Percentiles rank a stretch among this genome's conserved stretches.
These are phyloP conservation scores for Podaxis pistillaris DNA, from an alignment of 768 basidiomycete genomes.

Conservation along the genomic window DNA sequence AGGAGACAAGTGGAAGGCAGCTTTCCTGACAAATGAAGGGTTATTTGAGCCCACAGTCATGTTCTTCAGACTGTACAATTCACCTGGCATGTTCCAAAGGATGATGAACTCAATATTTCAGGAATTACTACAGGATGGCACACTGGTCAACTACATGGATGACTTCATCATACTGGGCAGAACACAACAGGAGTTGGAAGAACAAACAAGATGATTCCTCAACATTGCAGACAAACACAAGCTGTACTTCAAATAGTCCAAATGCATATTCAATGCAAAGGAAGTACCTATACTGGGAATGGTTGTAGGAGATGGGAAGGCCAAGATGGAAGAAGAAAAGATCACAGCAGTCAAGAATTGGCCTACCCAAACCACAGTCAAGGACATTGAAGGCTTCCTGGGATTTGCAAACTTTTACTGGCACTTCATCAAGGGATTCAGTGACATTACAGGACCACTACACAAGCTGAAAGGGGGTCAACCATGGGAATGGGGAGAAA, in stretches of 20 bases:
- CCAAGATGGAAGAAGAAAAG: conserved; percentile 33
- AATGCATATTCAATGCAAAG: conserved; percentile 21
- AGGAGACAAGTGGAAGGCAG: background rate
- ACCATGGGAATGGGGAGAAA: background rate
- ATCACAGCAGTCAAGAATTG: conserved; percentile 16
- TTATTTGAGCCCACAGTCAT: conserved; percentile 12
- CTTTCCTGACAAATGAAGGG: background rate
- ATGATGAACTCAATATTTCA: conserved; percentile 11
- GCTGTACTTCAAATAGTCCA: conserved; percentile 21
- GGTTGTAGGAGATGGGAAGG: conserved; percentile 19
- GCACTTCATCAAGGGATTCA: conserved; percentile 6
- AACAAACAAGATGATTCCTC: conserved; percentile 13
- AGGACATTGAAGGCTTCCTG: conserved; percentile 12
- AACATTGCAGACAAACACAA: conserved; percentile 6
- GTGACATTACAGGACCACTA: background rate
- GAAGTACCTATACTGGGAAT: conserved; percentile 26
- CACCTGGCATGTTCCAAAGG: conserved; percentile 10
- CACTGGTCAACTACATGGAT: conserved; percentile 37
- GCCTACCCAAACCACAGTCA: background rate
- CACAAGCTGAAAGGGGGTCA: background rate
- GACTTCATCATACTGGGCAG: conserved; percentile 28
- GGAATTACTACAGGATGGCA: background rate
- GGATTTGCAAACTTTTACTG: conserved; percentile 16
- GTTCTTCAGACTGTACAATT: conserved; percentile 14
- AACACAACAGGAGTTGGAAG: conserved; percentile 9